These are phyloP conservation scores for Podaxis sp. DNA, from an alignment of 768 basidiomycete genomes.

Conservation along the genomic window DNA sequence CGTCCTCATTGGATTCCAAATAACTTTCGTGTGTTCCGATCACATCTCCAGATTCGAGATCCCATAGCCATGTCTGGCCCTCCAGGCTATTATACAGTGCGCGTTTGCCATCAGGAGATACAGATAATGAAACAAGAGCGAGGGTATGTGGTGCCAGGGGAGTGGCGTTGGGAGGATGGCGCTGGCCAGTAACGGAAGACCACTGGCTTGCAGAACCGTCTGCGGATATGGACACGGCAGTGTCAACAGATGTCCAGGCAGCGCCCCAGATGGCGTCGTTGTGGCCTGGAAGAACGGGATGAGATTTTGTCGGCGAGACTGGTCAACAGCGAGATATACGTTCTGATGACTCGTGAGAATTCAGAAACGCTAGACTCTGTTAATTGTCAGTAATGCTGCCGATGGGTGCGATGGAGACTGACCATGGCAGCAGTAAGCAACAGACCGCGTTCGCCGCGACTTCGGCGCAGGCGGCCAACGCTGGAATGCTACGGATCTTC, in stretches of 20 bases:
- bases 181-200: slow-evolving; percentile 66
- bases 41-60: slow-evolving; percentile 60
- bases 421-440: slow-evolving; percentile 29
- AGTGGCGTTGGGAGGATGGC: slow-evolving; percentile 45
- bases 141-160: slow-evolving; percentile 77
- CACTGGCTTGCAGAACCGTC: slow-evolving; percentile 78
- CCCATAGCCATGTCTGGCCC: slow-evolving; percentile 77
- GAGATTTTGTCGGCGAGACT: slow-evolving; percentile 27
- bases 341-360: slow-evolving; percentile 75
- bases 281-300: slow-evolving; percentile 57
- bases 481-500: slow-evolving; percentile 31
- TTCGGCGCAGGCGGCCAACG: slow-evolving; percentile 12
- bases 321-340: slow-evolving; percentile 48
- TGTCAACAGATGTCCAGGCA: slow-evolving; percentile 67
- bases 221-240: slow-evolving; percentile 69
- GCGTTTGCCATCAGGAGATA: slow-evolving; percentile 58
- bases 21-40: slow-evolving; percentile 76
- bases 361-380: slow-evolving; percentile 73
- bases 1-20: slow-evolving; percentile 51
- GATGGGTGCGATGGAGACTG: slow-evolving; percentile 16
- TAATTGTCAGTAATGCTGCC: not conserved
- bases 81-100: slow-evolving; percentile 84
- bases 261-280: slow-evolving; percentile 79
- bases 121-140: slow-evolving; percentile 80
- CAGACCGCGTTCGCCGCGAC: slow-evolving; percentile 27